Base-by-base conservation (phyloP, 192 early-diverging fungal genomes). In the Kickxella alabastrina region DNA sequence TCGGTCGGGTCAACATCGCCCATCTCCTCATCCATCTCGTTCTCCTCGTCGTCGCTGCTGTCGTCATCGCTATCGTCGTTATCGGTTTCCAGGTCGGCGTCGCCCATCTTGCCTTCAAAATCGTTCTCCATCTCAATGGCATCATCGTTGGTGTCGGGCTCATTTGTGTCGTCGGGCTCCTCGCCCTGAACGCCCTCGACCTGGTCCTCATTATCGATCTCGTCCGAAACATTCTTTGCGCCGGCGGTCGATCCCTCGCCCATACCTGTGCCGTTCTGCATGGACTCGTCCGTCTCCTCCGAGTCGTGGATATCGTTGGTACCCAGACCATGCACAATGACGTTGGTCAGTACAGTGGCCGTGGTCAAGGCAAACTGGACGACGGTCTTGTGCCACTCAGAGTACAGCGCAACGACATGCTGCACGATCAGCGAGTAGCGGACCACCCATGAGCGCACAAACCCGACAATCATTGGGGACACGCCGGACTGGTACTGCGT, bases 191-290 rank as follows among this genome's bases (percentile, higher is more conserved):
- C 79, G 12, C 91, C 97, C 41, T 94, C 84, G 3, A 99, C 87
- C 66, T 99, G 91, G 41, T 93, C 94, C 68, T 97, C 87, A 72
- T 96, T 85, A 56, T 97, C 97, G 61, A 99, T 95, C 59, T 99
- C 89, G 45, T 97, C 88, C 65, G 91, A 93, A 17, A 99, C 93
- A 56, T 99, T 92, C 75, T 97, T 93, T 10, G 82, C 71, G 37
- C 80, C 80, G 1, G 63, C 80, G 26, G 94, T 94, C 28, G 94
- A 87, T 9, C 95, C 97, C 62, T 95, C 91, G 43, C 93, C 97
- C 50, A 96, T 87, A 52, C 95, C 95, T 14, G 84, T 92, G 18
- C 86, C 86, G 21, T 75, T 72, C 27, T 41, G 72, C 52, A 50
- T 51, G 0, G 48, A 49, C 17, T 75, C 80, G n/a, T 79, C 81